A percentile compares a stretch with the other conserved stretches of the same genome.
Evolutionary conservation across 805 yeast genomes (phyloP).

Genomic region (Sugiyamaella valdiviana): DNA sequence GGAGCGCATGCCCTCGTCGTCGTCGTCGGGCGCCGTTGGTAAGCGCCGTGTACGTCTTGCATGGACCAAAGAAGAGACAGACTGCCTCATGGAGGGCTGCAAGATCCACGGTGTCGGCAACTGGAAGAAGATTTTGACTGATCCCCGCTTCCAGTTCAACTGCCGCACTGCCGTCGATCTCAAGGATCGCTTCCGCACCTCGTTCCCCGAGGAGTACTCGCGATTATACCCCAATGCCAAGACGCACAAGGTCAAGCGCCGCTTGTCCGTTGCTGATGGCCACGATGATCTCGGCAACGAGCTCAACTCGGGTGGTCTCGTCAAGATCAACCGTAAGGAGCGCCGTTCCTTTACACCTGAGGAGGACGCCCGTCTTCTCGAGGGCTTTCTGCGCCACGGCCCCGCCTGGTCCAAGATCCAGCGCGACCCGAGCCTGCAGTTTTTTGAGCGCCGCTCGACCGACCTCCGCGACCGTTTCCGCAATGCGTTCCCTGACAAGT

Average conservation of each 20-base stretch:
- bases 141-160: conserved; percentile 35
- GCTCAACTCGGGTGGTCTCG: conserved; percentile 24
- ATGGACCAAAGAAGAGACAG: conserved; percentile 42
- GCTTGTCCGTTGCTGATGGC: conserved; percentile 2
- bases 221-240: conserved; percentile 41
- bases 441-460: conserved; percentile 37
- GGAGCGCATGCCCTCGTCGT: conserved; percentile 1
- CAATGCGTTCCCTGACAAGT: conserved; percentile 40
- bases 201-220: conserved; percentile 41
- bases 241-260: conserved; percentile 35
- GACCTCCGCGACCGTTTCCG: conserved; percentile 41
- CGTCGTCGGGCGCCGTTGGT: conserved; percentile 15
- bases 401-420: conserved; percentile 43
- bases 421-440: conserved; percentile 34
- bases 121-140: conserved; percentile 42
- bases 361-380: conserved; percentile 38
- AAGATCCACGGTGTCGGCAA: conserved; percentile 39
- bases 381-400: conserved; percentile 39
- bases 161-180: conserved; percentile 42
- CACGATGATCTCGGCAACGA: neutral
- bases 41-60: conserved; percentile 34
- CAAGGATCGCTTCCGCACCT: conserved; percentile 41
- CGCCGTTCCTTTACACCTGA: conserved; percentile 38
- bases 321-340: conserved; percentile 40
- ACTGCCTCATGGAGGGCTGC: conserved; percentile 39